Evolutionary conservation across 148 eudicot species (phyloP).

Genomic region (Dysphania ambrosioides): DNA sequence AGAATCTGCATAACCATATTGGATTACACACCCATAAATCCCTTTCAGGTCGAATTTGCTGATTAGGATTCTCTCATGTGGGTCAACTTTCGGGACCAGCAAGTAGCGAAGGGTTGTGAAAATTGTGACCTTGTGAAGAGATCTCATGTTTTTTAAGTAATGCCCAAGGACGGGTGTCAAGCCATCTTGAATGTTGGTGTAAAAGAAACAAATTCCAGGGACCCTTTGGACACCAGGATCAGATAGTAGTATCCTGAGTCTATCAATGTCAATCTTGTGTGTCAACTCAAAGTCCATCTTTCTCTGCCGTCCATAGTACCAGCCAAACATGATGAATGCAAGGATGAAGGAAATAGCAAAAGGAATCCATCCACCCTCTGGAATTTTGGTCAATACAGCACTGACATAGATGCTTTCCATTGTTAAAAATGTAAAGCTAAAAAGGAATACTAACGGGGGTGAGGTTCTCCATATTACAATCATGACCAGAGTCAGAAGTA

Average conservation of each 20-base stretch:
- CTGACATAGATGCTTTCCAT: slow-evolving; percentile 58
- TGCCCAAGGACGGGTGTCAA: slow-evolving; percentile 62
- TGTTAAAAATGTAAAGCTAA: slow-evolving; percentile 37
- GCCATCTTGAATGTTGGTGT: slow-evolving; percentile 65
- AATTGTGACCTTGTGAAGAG: slow-evolving; percentile 54
- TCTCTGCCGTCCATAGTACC: slow-evolving; percentile 62
- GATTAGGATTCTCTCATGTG: slow-evolving; percentile 43
- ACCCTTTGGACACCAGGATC: slow-evolving; percentile 53
- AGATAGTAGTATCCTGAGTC: slow-evolving; percentile 39
- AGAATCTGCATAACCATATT: slow-evolving; percentile 60
- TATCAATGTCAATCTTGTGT: slow-evolving; percentile 48
- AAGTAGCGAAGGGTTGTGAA: slow-evolving; percentile 56
- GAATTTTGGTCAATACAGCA: slow-evolving; percentile 55
- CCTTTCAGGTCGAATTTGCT: slow-evolving; percentile 44
- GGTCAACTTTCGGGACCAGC: slow-evolving; percentile 53
- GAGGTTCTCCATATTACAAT: slow-evolving; percentile 62
- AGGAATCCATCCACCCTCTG: slow-evolving; percentile 78
- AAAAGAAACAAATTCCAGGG: slow-evolving; percentile 70
- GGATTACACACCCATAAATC: slow-evolving; percentile 53
- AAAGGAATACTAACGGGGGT: slow-evolving; percentile 39
- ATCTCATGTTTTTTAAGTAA: slow-evolving; percentile 58
- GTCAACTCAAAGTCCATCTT: slow-evolving; percentile 46
- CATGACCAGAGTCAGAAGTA: slow-evolving; percentile 62
- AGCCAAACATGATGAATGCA: slow-evolving; percentile 59
- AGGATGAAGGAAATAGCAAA: slow-evolving; percentile 58